Percentiles rank a stretch among this genome's conserved stretches.
Evolutionary conservation across 306 rosid species (phyloP).

Genomic region (Trifolium fragiferum): DNA sequence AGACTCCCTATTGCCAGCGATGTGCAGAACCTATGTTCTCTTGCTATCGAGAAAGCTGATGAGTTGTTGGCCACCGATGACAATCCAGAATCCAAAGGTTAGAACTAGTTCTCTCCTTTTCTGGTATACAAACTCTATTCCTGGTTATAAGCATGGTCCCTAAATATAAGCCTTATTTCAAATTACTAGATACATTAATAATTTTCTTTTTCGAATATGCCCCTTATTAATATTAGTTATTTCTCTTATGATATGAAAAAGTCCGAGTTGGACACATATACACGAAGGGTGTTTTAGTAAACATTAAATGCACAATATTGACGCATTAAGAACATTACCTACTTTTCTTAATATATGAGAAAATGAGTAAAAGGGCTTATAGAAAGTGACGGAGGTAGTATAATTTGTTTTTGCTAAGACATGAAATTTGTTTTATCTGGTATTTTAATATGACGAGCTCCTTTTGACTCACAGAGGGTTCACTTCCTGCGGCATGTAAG

Average conservation of each 20-base stretch:
- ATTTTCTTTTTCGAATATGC: too few relatives aligned
- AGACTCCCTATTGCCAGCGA: slow-evolving; percentile 92
- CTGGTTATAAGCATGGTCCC: neutral
- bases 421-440: slow-evolving; percentile 1
- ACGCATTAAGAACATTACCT: too few relatives aligned
- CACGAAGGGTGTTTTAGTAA: too few relatives aligned
- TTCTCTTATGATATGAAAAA: too few relatives aligned
- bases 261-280: too few relatives aligned
- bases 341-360: too few relatives aligned
- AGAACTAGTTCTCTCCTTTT: slow-evolving; percentile 34
- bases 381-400: neutral
- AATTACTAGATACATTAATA: too few relatives aligned
- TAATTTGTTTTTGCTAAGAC: slow-evolving; percentile 26
- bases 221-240: too few relatives aligned
- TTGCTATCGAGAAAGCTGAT: slow-evolving; percentile 87
- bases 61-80: slow-evolving; percentile 75
- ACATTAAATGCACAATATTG: too few relatives aligned
- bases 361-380: too few relatives aligned
- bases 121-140: neutral
- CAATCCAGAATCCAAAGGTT: slow-evolving; percentile 78
- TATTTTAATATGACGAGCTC: slow-evolving; percentile 36
- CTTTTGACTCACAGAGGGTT: slow-evolving; percentile 70
- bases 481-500: slow-evolving; percentile 99
- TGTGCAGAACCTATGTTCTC: slow-evolving; percentile 84
- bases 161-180: too few relatives aligned